phyloP scores from a whole-genome alignment of 192 early-diverging fungal species.

The Paraglomus occultum region DNA sequence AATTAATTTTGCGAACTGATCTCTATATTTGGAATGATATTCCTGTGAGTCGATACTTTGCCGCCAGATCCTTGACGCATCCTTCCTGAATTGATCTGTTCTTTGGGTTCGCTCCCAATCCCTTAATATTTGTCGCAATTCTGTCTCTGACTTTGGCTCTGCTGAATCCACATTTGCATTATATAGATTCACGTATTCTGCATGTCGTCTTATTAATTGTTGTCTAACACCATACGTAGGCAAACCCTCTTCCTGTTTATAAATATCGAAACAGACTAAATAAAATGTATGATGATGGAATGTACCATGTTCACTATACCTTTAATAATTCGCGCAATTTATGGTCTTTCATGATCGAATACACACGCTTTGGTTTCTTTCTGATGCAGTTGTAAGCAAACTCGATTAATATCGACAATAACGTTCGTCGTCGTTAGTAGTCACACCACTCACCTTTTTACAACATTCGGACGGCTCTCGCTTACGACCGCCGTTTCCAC shows the following conservation, averaged over 20 bases:
- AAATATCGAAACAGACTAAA: not conserved
- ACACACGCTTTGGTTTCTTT: constrained; percentile 25
- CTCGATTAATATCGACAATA: not conserved
- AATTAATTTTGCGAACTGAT: constrained; percentile 4
- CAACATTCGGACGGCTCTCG: not conserved
- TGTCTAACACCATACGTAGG: not conserved
- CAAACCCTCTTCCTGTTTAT: constrained; percentile 24
- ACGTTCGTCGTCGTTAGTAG: too few species aligned
- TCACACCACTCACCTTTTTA: too few species aligned
- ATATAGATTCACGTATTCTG: constrained; percentile 11
- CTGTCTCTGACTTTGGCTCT: constrained; percentile 1
- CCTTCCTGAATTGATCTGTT: not conserved
- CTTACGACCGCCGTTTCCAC: not conserved
- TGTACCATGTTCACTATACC: not conserved
- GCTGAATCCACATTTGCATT: constrained; percentile 27
- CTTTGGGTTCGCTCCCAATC: constrained; percentile 22
- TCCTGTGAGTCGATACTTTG: too few species aligned
- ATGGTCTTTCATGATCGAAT: constrained; percentile 10
- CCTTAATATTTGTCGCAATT: not conserved
- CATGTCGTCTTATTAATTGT: constrained; percentile 11
- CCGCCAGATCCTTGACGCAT: not conserved
- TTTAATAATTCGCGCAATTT: not conserved
- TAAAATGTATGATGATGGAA: not conserved
- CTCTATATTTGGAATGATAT: not conserved
- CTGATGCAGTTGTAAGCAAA: not conserved